phyloP scores from a whole-genome alignment of 2,329 filamentous ascomycete genomes.

The Nectriaceae sp. region DNA sequence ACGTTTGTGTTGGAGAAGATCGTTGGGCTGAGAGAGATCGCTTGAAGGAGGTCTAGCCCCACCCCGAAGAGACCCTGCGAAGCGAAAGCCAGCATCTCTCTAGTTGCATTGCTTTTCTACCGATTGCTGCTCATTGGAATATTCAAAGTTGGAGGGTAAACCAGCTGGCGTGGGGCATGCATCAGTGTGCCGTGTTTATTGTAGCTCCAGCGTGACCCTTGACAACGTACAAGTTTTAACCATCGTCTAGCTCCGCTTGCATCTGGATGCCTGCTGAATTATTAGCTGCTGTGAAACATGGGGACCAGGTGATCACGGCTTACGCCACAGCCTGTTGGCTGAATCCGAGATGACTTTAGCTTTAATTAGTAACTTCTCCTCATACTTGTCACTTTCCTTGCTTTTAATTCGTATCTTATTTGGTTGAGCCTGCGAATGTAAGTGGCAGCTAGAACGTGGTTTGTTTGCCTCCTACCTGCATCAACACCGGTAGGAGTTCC shows the following conservation, averaged over 20 bases:
- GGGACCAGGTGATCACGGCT: slow-evolving; percentile 28
- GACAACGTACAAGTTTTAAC: too few species aligned
- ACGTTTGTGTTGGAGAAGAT: background rate
- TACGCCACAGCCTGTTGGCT: slow-evolving; percentile 70
- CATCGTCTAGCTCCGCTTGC: slow-evolving; percentile 51
- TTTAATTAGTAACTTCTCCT: slow-evolving; percentile 65
- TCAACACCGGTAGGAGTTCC: slow-evolving; percentile 70
- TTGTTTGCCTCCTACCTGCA: slow-evolving; percentile 55
- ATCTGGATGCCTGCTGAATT: slow-evolving; percentile 48
- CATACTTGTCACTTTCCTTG: slow-evolving; percentile 58
- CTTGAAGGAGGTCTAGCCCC: too few species aligned
- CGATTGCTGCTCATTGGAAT: too few species aligned
- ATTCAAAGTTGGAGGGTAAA: too few species aligned
- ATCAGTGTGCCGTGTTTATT: background rate
- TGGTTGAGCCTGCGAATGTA: slow-evolving; percentile 59
- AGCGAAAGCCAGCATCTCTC: too few species aligned
- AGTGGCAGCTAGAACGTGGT: background rate
- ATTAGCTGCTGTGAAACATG: slow-evolving; percentile 14
- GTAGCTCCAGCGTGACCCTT: background rate
- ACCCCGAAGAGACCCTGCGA: too few species aligned
- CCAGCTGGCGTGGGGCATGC: too few species aligned
- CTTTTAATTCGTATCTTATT: slow-evolving; percentile 61
- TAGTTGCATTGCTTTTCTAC: too few species aligned
- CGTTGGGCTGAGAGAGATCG: too few species aligned
- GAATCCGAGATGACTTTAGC: slow-evolving; percentile 69